Percentiles rank a stretch among this genome's conserved stretches.
These are phyloP conservation scores for Leccinum huronense DNA, from an alignment of 1,284 basidiomycete genomes.

Conservation along the genomic window DNA sequence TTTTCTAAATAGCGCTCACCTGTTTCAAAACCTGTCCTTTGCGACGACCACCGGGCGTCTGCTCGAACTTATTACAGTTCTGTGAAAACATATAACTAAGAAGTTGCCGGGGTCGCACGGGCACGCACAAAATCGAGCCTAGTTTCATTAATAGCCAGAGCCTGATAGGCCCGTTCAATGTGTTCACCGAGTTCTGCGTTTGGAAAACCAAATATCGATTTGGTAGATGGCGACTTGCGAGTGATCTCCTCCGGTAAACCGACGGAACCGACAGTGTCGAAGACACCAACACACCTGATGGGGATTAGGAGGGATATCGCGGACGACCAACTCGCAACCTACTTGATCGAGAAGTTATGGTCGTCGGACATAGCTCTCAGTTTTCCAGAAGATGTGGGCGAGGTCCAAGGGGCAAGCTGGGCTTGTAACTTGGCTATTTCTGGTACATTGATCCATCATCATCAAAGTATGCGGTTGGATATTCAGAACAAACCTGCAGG, in stretches of 20 bases:
- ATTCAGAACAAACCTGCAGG: conserved; percentile 40
- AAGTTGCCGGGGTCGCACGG: neutral
- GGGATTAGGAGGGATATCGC: conserved; percentile 10
- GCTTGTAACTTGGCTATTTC: conserved; percentile 44
- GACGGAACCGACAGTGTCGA: conserved; percentile 69
- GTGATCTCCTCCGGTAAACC: conserved; percentile 65
- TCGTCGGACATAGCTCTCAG: conserved; percentile 46
- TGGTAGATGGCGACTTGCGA: conserved; percentile 38
- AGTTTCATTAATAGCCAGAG: conserved; percentile 63
- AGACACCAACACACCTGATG: conserved; percentile 65
- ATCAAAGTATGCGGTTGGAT: neutral
- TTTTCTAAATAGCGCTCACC: conserved; percentile 35
- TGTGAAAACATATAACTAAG: conserved; percentile 25
- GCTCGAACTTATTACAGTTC: conserved; percentile 62
- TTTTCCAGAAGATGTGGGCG: conserved; percentile 49
- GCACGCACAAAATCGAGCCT: conserved; percentile 61
- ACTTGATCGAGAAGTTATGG: conserved; percentile 62
- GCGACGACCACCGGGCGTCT: conserved; percentile 49
- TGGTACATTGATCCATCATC: conserved; percentile 23
- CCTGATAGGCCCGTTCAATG: conserved; percentile 62
- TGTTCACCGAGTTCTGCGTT: conserved; percentile 60
- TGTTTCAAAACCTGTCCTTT: conserved; percentile 64
- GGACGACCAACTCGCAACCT: conserved; percentile 17
- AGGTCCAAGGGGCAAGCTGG: conserved; percentile 53
- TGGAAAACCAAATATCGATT: conserved; percentile 61